Base-by-base conservation (phyloP, 306 rosid species). In the Pyrus betulifolia region DNA sequence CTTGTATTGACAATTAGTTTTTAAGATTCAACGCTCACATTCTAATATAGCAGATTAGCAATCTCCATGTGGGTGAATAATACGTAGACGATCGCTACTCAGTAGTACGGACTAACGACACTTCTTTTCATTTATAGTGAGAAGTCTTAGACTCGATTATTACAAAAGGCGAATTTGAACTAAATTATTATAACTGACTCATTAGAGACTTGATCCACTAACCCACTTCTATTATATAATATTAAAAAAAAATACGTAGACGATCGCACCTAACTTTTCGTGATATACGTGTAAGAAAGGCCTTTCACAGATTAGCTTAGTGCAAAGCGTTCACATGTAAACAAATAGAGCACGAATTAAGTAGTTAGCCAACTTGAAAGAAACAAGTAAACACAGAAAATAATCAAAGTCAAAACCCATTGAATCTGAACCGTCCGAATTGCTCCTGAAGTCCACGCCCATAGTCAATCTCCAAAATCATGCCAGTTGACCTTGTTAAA, bases 401-500 rank as follows among this genome's bases (percentile, higher is more conserved):
- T 17, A 15, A 51, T 28, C 44, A 45, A 52, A 80, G 90, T 87
- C 87, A 87, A 84, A 82, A 80, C 82, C 82, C 58, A 76, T 76
- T 35, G 55, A 57, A 80, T 65, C 69, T 76, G 78, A 72, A 74
- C 91, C 94, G 72, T 81, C 74, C 62, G 69, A 82, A 73, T 78
- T 82, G 88, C 81, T 68, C 71, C 40, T 4, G 76, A 64, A 72
- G 19, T 38, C 65, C 63, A 74, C 57, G 38, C 22, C 59, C 17
- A n/a, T 74, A 75, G 91, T 90, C 91, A 89, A 83, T 59, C 86
- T 73, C 76, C 72, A 79, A 81, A 74, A 85, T 87, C 70, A 87
- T 87, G 80, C 38, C 74, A 28, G 80, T 80, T 87, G 92, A 91
- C 91, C 14, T 81, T 81, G 3, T 67, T 12, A 44, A 68, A 49